These are phyloP conservation scores for Phytophthora fragariae DNA, from an alignment of 352 stramenopile species.

Conservation along the genomic window DNA sequence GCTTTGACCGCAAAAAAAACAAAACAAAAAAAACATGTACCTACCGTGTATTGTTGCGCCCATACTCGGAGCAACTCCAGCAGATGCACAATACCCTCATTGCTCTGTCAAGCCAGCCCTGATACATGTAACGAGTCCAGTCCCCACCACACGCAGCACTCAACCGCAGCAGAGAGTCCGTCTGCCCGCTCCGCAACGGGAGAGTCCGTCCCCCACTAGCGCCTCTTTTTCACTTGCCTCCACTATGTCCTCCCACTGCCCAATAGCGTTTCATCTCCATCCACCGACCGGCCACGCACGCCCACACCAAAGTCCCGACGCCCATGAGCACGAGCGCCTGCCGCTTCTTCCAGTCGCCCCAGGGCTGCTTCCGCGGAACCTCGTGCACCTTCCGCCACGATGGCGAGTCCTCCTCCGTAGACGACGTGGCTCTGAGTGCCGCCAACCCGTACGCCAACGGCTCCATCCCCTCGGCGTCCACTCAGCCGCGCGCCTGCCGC, in stretches of 20 bases:
- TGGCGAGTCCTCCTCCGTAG: neutral
- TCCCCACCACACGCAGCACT: too few relatives aligned
- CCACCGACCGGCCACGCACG: neutral
- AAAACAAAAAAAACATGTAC: too few relatives aligned
- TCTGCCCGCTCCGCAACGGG: neutral
- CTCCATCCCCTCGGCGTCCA: constrained; percentile 16
- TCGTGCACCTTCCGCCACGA: constrained; percentile 78
- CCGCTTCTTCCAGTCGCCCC: constrained; percentile 78
- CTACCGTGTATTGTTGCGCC: too few relatives aligned
- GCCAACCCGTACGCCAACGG: constrained; percentile 52
- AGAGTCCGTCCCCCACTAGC: neutral
- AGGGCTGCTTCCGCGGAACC: constrained; percentile 74
- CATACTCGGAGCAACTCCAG: too few relatives aligned
- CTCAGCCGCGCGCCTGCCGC: constrained; percentile 45
- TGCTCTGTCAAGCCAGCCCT: too few relatives aligned
- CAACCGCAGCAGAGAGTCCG: too few relatives aligned
- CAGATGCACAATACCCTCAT: too few relatives aligned
- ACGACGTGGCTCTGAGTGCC: constrained; percentile 32
- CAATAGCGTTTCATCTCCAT: constrained; percentile 4
- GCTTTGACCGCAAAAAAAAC: too few relatives aligned
- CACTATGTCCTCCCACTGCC: neutral
- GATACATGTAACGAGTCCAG: too few relatives aligned
- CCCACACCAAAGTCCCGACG: neutral
- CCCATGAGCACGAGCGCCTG: constrained; percentile 43
- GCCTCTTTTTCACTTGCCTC: constrained; percentile 3